Evolutionary conservation across 2,329 filamentous ascomycete species (phyloP).

Genomic region (Penicillium sp.): DNA sequence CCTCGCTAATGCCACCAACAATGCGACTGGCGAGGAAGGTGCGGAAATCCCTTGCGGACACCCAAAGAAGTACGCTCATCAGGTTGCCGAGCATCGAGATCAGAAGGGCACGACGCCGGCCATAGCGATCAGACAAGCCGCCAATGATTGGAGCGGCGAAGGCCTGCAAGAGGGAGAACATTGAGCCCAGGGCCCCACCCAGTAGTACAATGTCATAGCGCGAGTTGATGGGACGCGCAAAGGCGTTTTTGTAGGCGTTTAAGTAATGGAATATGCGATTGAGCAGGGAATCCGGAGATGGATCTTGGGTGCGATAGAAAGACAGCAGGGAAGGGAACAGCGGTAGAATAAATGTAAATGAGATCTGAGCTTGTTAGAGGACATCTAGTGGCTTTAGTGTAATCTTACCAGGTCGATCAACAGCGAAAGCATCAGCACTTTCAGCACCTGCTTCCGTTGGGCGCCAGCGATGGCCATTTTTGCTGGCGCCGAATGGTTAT

Average conservation of each 20-base stretch:
- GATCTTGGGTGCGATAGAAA: constrained; percentile 88
- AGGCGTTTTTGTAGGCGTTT: constrained; percentile 92
- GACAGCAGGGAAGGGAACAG: constrained; percentile 93
- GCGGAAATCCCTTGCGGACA: constrained; percentile 87
- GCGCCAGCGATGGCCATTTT: constrained; percentile 41
- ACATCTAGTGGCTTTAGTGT: not conserved
- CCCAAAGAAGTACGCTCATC: constrained; percentile 90
- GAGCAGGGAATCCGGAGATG: constrained; percentile 65
- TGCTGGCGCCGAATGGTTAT: constrained; percentile 10
- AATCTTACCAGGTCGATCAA: constrained; percentile 79
- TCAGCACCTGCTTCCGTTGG: constrained; percentile 76
- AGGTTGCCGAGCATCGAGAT: constrained; percentile 94
- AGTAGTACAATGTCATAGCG: constrained; percentile 96
- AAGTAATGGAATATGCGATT: constrained; percentile 77
- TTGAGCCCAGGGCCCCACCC: constrained; percentile 86
- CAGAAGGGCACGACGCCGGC: constrained; percentile 81
- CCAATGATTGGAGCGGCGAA: constrained; percentile 91
- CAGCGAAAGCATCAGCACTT: constrained; percentile 84
- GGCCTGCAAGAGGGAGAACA: constrained; percentile 92
- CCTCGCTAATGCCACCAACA: constrained; percentile 90
- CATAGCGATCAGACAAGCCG: constrained; percentile 81
- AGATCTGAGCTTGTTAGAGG: constrained; percentile 66
- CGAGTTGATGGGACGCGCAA: constrained; percentile 88
- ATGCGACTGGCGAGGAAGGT: constrained; percentile 93
- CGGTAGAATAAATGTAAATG: constrained; percentile 97